These are phyloP conservation scores for Populus alba DNA, from an alignment of 345 rosid species.

Conservation along the genomic window DNA sequence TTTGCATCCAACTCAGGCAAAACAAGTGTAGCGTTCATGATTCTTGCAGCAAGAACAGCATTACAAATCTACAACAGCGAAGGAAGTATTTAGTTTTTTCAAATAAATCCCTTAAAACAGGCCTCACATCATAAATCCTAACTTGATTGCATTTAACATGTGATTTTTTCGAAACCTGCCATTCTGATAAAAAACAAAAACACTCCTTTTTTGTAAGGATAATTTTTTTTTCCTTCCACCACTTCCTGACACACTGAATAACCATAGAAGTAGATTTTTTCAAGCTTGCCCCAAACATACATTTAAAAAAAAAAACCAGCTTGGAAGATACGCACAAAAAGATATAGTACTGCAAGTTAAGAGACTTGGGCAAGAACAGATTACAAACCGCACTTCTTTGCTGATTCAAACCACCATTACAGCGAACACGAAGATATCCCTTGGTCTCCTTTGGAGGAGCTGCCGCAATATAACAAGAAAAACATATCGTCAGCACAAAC, in stretches of 20 bases:
- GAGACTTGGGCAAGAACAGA: neutral
- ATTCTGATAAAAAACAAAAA: neutral
- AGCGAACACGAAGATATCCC: slow-evolving; percentile 95
- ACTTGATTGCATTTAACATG: neutral
- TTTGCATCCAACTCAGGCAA: slow-evolving; percentile 95
- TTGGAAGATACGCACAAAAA: neutral
- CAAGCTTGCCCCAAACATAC: neutral
- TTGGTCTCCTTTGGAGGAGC: slow-evolving; percentile 82
- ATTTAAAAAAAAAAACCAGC: neutral
- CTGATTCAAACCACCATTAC: slow-evolving; percentile 97
- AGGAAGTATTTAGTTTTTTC: slow-evolving; percentile 4
- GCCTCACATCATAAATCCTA: neutral
- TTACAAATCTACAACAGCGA: slow-evolving; percentile 73
- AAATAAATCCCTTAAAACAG: neutral
- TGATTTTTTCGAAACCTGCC: neutral
- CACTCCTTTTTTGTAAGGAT: no score
- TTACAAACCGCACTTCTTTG: slow-evolving; percentile 91
- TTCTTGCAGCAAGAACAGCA: slow-evolving; percentile 99
- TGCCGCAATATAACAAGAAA: slow-evolving; percentile 33
- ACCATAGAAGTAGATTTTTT: neutral
- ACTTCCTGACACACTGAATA: neutral
- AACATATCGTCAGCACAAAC: neutral
- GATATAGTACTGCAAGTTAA: neutral
- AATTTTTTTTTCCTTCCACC: neutral
- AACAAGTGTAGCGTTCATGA: slow-evolving; percentile 98